These are phyloP conservation scores for Actinomucor elegans DNA, from an alignment of 371 early-diverging fungal species.

Conservation along the genomic window DNA sequence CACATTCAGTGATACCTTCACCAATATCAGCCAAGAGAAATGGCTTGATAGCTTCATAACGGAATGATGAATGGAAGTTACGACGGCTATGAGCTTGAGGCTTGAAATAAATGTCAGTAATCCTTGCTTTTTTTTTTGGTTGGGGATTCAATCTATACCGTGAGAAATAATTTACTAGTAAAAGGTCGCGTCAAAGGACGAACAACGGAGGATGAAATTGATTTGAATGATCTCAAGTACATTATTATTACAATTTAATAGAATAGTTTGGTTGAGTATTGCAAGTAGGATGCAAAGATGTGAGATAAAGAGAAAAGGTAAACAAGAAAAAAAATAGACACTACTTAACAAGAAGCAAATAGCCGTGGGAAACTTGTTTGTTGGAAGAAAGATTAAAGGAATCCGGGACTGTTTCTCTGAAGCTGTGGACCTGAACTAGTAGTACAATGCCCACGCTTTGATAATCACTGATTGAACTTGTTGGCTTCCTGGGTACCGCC, in stretches of 20 bases:
- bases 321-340: too few relatives aligned
- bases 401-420: too few relatives aligned
- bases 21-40: slow-evolving; percentile 96
- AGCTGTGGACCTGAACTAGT: too few relatives aligned
- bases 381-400: too few relatives aligned
- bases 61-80: slow-evolving; percentile 39
- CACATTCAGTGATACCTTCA: slow-evolving; percentile 97
- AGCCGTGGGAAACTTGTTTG: slow-evolving; percentile 16
- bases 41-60: slow-evolving; percentile 57
- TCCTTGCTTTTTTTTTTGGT: not conserved
- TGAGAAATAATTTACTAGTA: slow-evolving; percentile 16
- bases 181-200: slow-evolving; percentile 9
- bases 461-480: too few relatives aligned
- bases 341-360: not conserved
- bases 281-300: not conserved
- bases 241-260: slow-evolving; percentile 1
- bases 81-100: slow-evolving; percentile 1
- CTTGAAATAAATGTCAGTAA: not conserved
- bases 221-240: slow-evolving; percentile 9
- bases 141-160: too few relatives aligned
- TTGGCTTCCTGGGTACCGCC: too few relatives aligned
- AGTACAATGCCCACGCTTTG: too few relatives aligned
- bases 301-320: not conserved
- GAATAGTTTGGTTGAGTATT: not conserved
- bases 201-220: slow-evolving; percentile 5